These are phyloP conservation scores for Colletotrichum sp. DNA, from an alignment of 2,329 filamentous ascomycete species.

Conservation along the genomic window DNA sequence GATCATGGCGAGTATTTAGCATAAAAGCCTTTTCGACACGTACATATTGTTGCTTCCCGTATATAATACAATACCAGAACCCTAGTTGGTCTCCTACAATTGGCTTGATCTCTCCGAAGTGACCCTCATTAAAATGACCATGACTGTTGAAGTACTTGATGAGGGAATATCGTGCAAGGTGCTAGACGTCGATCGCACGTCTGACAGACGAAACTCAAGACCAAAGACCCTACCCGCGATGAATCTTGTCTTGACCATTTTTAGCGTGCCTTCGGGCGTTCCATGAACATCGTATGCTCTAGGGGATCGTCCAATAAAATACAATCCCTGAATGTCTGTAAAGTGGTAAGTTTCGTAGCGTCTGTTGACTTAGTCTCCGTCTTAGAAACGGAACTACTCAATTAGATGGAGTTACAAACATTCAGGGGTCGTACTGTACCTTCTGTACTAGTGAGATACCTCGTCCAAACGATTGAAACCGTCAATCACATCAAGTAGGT, in stretches of 20 bases:
- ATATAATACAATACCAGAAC: neutral
- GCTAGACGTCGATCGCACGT: neutral
- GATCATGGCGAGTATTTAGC: neutral
- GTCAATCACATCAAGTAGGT: neutral
- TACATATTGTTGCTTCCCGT: neutral
- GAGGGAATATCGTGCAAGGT: rapidly evolving
- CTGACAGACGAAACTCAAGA: neutral
- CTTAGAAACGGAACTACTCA: too few relatives aligned
- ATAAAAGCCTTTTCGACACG: neutral
- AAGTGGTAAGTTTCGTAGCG: rapidly evolving
- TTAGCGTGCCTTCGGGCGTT: neutral
- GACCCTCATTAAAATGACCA: neutral
- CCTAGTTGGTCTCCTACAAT: neutral
- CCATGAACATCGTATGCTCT: neutral
- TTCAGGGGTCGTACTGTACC: neutral
- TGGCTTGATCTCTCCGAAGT: neutral
- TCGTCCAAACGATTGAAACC: too few relatives aligned
- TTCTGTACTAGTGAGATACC: too few relatives aligned
- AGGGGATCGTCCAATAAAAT: neutral
- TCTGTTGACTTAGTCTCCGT: neutral
- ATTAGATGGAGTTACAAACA: neutral
- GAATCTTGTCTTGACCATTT: too few relatives aligned
- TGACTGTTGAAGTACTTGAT: neutral
- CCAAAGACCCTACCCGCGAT: too few relatives aligned
- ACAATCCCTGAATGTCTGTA: neutral